Evolutionary conservation across 31 red algal species (phyloP).

Genomic region (Pterothamnion heteromorphum): DNA sequence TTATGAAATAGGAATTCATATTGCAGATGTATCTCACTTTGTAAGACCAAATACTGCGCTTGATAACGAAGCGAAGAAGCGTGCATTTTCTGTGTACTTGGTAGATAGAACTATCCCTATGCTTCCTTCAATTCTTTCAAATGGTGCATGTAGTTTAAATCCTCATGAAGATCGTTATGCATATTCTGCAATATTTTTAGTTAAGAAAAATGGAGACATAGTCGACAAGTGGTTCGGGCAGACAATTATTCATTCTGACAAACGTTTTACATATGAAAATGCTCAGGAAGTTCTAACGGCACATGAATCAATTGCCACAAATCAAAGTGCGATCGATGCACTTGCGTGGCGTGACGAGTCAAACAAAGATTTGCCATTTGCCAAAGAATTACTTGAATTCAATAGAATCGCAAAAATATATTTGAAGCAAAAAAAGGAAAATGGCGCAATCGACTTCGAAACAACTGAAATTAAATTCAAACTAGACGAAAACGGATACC

Average conservation of each 20-base stretch:
- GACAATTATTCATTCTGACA: conserved; percentile 77
- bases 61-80: conserved; percentile 81
- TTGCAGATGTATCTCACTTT: conserved; percentile 95
- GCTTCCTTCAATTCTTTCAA: conserved; percentile 76
- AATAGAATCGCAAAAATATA: conserved; percentile 65
- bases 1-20: conserved; percentile 89
- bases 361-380: conserved; percentile 39
- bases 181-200: conserved; percentile 77
- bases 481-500: conserved; percentile 54
- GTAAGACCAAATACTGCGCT: conserved; percentile 67
- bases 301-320: background rate
- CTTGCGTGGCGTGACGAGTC: conserved; percentile 39
- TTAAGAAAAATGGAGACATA: conserved; percentile 68
- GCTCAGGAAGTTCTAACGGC: conserved; percentile 67
- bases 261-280: conserved; percentile 82
- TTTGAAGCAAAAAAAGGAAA: conserved; percentile 57
- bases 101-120: conserved; percentile 91
- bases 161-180: conserved; percentile 78
- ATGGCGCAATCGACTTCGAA: conserved; percentile 75
- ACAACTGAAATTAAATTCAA: conserved; percentile 92
- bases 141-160: conserved; percentile 67
- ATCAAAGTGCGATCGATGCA: no score
- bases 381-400: conserved; percentile 59
- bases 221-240: conserved; percentile 58
- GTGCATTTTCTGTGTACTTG: conserved; percentile 89